These are phyloP conservation scores for Thelonectria olida DNA, from an alignment of 2,329 filamentous ascomycete genomes.

Conservation along the genomic window DNA sequence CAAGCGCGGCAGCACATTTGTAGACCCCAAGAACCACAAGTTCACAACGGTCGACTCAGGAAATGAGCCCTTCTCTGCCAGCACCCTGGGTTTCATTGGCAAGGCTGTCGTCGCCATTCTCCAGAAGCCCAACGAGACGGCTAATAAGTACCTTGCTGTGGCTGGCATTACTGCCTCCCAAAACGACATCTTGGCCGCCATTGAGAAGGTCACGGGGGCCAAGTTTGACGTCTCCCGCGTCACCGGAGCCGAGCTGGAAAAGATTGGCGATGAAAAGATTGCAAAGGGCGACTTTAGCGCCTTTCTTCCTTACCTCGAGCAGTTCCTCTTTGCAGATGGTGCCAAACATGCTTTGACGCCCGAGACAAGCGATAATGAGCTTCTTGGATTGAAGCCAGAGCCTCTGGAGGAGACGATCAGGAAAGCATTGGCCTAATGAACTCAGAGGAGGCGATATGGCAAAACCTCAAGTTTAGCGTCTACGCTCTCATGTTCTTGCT, in stretches of 20 bases:
- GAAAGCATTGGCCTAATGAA: conserved; percentile 2
- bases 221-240: conserved; percentile 58
- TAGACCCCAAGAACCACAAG: conserved; percentile 48
- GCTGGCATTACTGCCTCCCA: conserved; percentile 67
- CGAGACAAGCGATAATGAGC: neutral
- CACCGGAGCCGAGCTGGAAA: conserved; percentile 46
- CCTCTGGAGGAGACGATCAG: conserved; percentile 7
- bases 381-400: conserved; percentile 13
- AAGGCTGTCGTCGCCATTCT: conserved; percentile 61
- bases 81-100: conserved; percentile 61
- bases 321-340: conserved; percentile 15
- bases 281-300: conserved; percentile 46
- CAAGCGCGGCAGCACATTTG: conserved; percentile 40
- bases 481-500: too few species aligned
- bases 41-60: conserved; percentile 67
- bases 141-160: conserved; percentile 67
- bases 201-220: conserved; percentile 61
- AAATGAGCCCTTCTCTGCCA: conserved; percentile 59
- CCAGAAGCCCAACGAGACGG: conserved; percentile 57
- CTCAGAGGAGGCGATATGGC: too few species aligned
- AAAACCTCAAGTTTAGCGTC: too few species aligned
- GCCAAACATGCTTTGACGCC: neutral
- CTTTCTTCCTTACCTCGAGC: conserved; percentile 13
- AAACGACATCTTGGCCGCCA: conserved; percentile 61
- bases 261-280: conserved; percentile 52